Evolutionary conservation across 106 monocot species (phyloP).

Genomic region (Gastrodia elata): DNA sequence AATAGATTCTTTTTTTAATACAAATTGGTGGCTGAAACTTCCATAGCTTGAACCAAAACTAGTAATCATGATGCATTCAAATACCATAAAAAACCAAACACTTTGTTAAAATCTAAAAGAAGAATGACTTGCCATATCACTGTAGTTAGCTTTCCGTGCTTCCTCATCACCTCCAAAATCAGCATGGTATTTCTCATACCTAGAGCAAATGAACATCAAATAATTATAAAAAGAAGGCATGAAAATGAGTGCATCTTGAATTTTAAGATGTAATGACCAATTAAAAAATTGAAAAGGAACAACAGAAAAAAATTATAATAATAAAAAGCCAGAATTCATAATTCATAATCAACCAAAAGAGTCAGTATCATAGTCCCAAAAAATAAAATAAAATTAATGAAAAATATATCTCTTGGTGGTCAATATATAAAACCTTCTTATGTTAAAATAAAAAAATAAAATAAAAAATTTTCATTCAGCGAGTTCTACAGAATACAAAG

Average conservation of each 20-base stretch:
- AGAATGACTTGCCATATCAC: slow-evolving; percentile 50
- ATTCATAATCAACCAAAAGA: not conserved
- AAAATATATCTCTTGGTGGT: not conserved
- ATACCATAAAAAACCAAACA: not conserved
- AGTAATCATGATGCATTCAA: not conserved
- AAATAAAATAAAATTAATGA: not conserved
- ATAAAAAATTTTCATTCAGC: no score
- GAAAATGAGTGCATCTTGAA: not conserved
- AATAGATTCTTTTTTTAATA: no score
- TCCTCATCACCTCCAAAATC: slow-evolving; percentile 59
- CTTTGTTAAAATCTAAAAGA: not conserved
- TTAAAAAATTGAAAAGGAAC: not conserved
- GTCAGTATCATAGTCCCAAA: not conserved
- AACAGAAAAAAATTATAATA: not conserved
- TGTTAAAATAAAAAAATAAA: no score
- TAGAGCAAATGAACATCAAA: slow-evolving; percentile 11
- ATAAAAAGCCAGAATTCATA: not conserved
- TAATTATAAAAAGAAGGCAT: not conserved
- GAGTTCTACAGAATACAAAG: not conserved
- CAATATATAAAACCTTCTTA: no score
- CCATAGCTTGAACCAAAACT: no score
- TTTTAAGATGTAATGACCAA: not conserved
- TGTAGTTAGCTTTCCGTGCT: slow-evolving; percentile 55
- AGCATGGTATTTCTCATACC: slow-evolving; percentile 78
- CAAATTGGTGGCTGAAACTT: no score